phyloP scores from a whole-genome alignment of 441 rosid species.

The Pelargonium fulgidum region DNA sequence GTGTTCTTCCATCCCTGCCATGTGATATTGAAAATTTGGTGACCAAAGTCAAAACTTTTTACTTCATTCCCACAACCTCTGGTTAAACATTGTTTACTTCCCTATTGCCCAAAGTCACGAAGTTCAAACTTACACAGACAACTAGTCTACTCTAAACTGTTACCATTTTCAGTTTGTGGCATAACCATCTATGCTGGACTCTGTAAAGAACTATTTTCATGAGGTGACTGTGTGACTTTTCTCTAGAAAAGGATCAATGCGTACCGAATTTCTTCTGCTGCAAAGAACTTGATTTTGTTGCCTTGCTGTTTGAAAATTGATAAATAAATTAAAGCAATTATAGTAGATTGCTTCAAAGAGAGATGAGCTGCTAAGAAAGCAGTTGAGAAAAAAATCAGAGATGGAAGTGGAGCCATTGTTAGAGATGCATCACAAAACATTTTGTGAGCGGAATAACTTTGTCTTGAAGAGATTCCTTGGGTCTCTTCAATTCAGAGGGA shows the following conservation, averaged over 20 bases:
- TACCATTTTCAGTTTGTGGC: too few relatives aligned
- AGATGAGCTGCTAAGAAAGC: neutral
- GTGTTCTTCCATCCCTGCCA: neutral
- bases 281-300: neutral
- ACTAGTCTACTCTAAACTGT: too few relatives aligned
- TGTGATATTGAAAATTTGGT: neutral
- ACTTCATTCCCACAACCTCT: too few relatives aligned
- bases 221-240: neutral
- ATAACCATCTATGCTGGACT: neutral
- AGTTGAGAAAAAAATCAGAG: neutral
- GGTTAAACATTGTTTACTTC: too few relatives aligned
- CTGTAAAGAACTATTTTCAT: neutral
- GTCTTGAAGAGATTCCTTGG: neutral
- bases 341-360: neutral
- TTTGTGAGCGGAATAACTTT: neutral
- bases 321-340: neutral
- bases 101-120: too few relatives aligned
- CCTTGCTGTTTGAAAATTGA: neutral
- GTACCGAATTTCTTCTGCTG: conserved; percentile 1
- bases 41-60: too few relatives aligned
- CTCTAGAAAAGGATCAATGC: neutral
- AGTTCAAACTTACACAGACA: too few relatives aligned
- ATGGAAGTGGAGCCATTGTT: neutral
- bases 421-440: neutral
- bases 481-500: neutral